These are phyloP conservation scores for Datisca glomerata DNA, from an alignment of 306 rosid species.

Conservation along the genomic window DNA sequence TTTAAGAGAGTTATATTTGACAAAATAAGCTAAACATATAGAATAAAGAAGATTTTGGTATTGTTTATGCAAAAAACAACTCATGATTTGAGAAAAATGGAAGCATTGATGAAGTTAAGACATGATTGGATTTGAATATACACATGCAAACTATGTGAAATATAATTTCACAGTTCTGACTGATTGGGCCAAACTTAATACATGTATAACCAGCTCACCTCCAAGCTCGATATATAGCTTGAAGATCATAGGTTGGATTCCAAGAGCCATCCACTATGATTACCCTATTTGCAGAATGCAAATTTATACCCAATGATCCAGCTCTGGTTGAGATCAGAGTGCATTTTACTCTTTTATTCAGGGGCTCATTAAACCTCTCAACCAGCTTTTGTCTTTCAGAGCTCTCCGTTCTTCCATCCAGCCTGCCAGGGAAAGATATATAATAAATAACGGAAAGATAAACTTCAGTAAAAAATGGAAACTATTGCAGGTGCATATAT, in stretches of 20 bases:
- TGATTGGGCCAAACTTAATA: too few species aligned
- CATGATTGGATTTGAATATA: too few species aligned
- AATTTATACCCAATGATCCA: conserved; percentile 95
- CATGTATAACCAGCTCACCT: conserved; percentile 47
- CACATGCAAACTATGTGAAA: too few species aligned
- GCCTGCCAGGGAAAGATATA: conserved; percentile 39
- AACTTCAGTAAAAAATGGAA: neutral
- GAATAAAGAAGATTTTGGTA: too few species aligned
- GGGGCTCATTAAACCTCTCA: conserved; percentile 80
- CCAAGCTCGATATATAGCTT: conserved; percentile 98
- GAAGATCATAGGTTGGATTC: conserved; percentile 97
- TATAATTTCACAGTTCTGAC: too few species aligned
- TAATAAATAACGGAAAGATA: too few species aligned
- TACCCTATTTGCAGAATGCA: conserved; percentile 95
- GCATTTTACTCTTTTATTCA: conserved; percentile 82
- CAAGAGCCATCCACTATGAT: conserved; percentile 97
- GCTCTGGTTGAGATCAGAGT: conserved; percentile 86
- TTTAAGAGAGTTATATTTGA: too few species aligned
- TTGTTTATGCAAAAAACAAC: too few species aligned
- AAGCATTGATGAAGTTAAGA: too few species aligned
- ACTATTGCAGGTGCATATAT: too few species aligned
- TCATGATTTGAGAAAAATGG: too few species aligned
- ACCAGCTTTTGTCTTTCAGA: conserved; percentile 91
- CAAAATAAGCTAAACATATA: too few species aligned
- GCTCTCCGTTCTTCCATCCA: conserved; percentile 97